Evolutionary conservation across 1,139 yeast species (phyloP).

Genomic region (Groenewaldozyma sp.): DNA sequence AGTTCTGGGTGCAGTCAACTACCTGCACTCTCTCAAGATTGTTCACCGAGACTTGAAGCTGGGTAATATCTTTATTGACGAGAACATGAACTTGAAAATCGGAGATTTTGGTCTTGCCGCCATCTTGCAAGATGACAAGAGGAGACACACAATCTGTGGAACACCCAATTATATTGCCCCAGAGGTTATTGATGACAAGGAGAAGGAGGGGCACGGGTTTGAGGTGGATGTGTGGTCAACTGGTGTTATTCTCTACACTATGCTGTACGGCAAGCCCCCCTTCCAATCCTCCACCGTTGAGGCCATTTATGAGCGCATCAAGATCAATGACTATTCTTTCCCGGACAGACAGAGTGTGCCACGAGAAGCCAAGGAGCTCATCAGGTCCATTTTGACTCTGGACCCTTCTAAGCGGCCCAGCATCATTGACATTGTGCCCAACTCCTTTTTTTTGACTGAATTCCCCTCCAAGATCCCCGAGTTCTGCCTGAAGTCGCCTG

Average conservation of each 20-base stretch:
- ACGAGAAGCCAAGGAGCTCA: slow-evolving; percentile 60
- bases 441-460: slow-evolving; percentile 60
- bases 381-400: slow-evolving; percentile 60
- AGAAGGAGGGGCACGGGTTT: slow-evolving; percentile 71
- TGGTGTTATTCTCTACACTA: slow-evolving; percentile 90
- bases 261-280: slow-evolving; percentile 90
- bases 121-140: slow-evolving; percentile 56
- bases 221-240: slow-evolving; percentile 97
- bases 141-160: slow-evolving; percentile 91
- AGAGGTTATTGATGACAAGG: slow-evolving; percentile 84
- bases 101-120: slow-evolving; percentile 98
- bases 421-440: slow-evolving; percentile 66
- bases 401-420: slow-evolving; percentile 80
- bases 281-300: slow-evolving; percentile 95
- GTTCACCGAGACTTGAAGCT: slow-evolving; percentile 91
- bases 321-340: slow-evolving; percentile 68
- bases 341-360: slow-evolving; percentile 69
- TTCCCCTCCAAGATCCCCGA: slow-evolving; percentile 60
- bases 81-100: slow-evolving; percentile 82
- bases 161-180: slow-evolving; percentile 98
- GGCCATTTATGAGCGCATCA: slow-evolving; percentile 83
- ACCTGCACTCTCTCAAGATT: slow-evolving; percentile 87
- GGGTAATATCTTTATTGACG: slow-evolving; percentile 90
- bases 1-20: slow-evolving; percentile 85
- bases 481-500: slow-evolving; percentile 53